phyloP scores from a whole-genome alignment of 306 rosid species.

The Vigna nakashimae region DNA sequence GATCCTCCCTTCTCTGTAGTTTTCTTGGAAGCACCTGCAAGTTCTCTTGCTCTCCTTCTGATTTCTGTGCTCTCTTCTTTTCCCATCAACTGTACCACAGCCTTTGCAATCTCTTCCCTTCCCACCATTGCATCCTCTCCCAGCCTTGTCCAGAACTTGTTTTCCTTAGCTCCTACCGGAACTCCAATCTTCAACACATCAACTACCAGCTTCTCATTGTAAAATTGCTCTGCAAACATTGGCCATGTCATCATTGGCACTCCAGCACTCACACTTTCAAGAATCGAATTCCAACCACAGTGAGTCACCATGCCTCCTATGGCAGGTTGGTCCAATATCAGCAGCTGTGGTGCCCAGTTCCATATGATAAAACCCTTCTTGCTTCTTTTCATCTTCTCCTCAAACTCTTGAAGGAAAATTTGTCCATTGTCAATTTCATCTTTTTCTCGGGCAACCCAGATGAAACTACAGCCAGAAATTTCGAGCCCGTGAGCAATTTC shows the following conservation, averaged over 20 bases:
- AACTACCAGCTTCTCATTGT: constrained; percentile 34
- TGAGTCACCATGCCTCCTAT: constrained; percentile 42
- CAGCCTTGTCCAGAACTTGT: constrained; percentile 6
- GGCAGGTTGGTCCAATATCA: constrained; percentile 41
- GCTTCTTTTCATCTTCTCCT: constrained; percentile 32
- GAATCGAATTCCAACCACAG: constrained; percentile 45
- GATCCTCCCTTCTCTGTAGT: constrained; percentile 36
- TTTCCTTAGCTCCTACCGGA: constrained; percentile 11
- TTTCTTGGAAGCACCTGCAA: constrained; percentile 37
- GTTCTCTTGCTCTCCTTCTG: constrained; percentile 39
- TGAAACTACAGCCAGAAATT: constrained; percentile 31
- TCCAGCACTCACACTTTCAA: constrained; percentile 39
- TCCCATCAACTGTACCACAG: constrained; percentile 34
- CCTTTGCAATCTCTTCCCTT: constrained; percentile 36
- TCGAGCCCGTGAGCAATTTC: constrained; percentile 44
- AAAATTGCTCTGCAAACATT: constrained; percentile 40
- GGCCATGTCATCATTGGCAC: constrained; percentile 50
- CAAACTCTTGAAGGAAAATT: constrained; percentile 19
- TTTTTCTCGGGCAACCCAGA: constrained; percentile 32
- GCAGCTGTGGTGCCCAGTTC: constrained; percentile 47
- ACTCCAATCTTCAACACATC: constrained; percentile 24
- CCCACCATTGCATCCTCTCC: neutral
- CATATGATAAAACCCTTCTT: constrained; percentile 40
- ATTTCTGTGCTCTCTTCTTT: constrained; percentile 34
- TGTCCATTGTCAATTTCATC: neutral